Evolutionary conservation across 1,284 basidiomycete genomes (phyloP), one percentile per base, ranked within the genome.

Genomic region (Apiotrichum brassicae): DNA sequence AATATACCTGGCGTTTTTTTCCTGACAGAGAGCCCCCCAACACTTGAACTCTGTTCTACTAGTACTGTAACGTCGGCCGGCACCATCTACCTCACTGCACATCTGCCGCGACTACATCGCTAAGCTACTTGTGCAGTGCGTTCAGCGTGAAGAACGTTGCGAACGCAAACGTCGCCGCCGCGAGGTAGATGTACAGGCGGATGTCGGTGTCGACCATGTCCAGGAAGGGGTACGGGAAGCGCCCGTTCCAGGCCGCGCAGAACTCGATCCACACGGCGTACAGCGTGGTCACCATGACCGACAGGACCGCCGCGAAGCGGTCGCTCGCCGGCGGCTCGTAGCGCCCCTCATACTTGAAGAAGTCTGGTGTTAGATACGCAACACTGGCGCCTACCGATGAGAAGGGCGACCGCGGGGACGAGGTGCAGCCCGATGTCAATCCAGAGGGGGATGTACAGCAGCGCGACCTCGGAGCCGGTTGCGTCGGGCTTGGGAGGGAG

Each of bases 221-320:
- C 51, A 90, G 75, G 75, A 89, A 89, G 0, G 87, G 87, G 70
- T 89, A 89, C 18, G 87, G 85, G 70, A 87, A 89, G 3, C 64
- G 68, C n/a, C 79, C 80, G 49, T 63, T 85, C 62, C 74, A 76
- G 6, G 61, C 70, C 0, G 83, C 82, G 59, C 81, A 84, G 56
- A 81, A 79, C 61, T 90, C 87, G 8, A 82, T 81, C 79, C 84
- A 87, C 9, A 65, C 68, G 0, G 74, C 74, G 61, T 89, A 89
- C 68, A 77, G 77, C 4, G 77, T 18, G 1, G 79, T 75, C 53
- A 76, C 79, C 0, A 72, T 22, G 11, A 72, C 43, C 1, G 79
- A 71, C 20, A 81, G 61, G 3, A 73, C 32, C 3, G 81, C 75
- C 0, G 82, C 82, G 16, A 72, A 74, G 43, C 66, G 70, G 2